phyloP scores from a whole-genome alignment of 1,284 basidiomycete species.

The Cronartium ribicola region DNA sequence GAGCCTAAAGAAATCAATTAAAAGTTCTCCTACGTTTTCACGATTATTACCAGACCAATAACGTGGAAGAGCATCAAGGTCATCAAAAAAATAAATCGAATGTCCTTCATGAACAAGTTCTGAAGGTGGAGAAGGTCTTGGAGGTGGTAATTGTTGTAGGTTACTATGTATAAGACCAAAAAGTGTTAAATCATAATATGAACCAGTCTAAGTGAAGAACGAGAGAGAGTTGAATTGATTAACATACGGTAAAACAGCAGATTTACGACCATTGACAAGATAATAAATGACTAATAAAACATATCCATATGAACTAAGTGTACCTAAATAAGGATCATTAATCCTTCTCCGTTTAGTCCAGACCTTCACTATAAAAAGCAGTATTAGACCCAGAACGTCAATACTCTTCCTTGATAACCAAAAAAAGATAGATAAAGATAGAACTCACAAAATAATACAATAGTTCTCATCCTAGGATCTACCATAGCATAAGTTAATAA shows the following conservation, averaged over 20 bases:
- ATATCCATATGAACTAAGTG: constrained; percentile 94
- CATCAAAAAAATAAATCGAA: constrained; percentile 82
- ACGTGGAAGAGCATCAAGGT: constrained; percentile 81
- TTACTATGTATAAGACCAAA: constrained; percentile 43
- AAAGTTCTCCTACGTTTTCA: constrained; percentile 87
- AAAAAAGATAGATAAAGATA: not conserved
- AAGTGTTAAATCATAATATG: not conserved
- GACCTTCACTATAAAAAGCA: constrained; percentile 71
- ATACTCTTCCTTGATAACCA: not conserved
- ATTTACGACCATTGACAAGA: constrained; percentile 92
- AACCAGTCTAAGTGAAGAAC: constrained; percentile 56
- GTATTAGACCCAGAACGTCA: constrained; percentile 5
- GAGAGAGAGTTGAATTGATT: constrained; percentile 60
- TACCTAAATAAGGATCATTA: constrained; percentile 95
- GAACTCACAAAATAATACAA: constrained; percentile 87
- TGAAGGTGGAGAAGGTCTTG: constrained; percentile 55
- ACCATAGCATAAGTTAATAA: constrained; percentile 96
- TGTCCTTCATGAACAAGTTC: constrained; percentile 72
- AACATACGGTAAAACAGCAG: constrained; percentile 70
- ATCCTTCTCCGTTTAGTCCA: constrained; percentile 98
- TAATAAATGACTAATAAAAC: constrained; percentile 97
- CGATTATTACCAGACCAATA: constrained; percentile 90
- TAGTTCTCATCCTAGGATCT: constrained; percentile 85
- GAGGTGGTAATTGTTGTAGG: constrained; percentile 52
- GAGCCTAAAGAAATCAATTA: constrained; percentile 97